phyloP scores from a whole-genome alignment of 805 yeast species.

The Candida peoriensis region DNA sequence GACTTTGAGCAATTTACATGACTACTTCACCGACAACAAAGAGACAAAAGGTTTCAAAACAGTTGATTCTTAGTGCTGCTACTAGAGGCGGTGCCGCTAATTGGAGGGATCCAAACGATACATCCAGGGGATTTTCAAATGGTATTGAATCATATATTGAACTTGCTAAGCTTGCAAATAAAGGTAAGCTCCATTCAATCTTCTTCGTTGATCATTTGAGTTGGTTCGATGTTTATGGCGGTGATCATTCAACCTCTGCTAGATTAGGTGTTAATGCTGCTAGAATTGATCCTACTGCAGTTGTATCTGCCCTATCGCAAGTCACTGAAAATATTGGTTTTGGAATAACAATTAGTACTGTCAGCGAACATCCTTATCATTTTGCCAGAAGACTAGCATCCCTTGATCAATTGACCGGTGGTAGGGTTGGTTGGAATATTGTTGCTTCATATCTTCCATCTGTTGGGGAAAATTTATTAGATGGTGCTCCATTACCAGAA shows the following conservation, averaged over 20 bases:
- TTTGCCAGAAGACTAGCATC: constrained; percentile 27
- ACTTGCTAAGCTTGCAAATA: constrained; percentile 32
- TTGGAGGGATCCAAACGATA: constrained; percentile 1
- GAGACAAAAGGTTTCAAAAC: neutral
- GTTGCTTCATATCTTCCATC: constrained; percentile 38
- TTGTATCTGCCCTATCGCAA: constrained; percentile 33
- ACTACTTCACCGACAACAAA: neutral
- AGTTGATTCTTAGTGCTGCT: neutral
- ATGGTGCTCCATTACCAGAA: constrained; percentile 23
- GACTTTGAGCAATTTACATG: too few relatives aligned
- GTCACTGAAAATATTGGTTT: constrained; percentile 34
- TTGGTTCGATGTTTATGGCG: constrained; percentile 35
- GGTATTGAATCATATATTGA: constrained; percentile 26
- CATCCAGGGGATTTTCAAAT: neutral
- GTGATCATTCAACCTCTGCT: constrained; percentile 31
- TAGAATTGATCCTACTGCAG: constrained; percentile 29
- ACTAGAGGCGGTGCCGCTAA: neutral
- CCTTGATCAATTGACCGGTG: constrained; percentile 37
- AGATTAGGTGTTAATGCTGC: constrained; percentile 24
- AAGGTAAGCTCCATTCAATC: constrained; percentile 32
- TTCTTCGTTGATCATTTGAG: constrained; percentile 37
- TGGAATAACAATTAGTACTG: constrained; percentile 38
- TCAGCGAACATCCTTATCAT: constrained; percentile 37
- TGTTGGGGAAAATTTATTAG: constrained; percentile 35
- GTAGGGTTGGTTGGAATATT: constrained; percentile 43